Conservation (phyloP, 331 rosid genomes). For the Rosa hybrid region DNA sequence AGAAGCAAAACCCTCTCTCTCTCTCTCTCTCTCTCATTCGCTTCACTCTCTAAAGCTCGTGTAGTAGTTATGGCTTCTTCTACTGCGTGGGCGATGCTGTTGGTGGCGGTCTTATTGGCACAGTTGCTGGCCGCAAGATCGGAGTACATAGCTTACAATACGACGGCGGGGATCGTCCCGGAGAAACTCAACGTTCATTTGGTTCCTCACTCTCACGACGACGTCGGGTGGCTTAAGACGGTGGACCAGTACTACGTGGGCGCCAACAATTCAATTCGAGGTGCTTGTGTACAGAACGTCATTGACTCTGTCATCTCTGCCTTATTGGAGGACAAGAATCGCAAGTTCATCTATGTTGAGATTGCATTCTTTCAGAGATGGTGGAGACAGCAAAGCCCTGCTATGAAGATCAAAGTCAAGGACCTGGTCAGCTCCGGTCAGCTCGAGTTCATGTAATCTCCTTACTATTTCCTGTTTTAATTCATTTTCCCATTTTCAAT, state of each 20-base stretch:
- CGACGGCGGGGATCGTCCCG: conserved; percentile 19
- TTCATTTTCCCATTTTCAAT: not conserved
- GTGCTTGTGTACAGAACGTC: conserved; percentile 53
- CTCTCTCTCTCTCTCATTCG: not conserved
- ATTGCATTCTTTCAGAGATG: conserved; percentile 74
- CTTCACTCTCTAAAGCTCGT: not conserved
- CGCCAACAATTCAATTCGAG: conserved; percentile 43
- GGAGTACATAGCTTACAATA: conserved; percentile 35
- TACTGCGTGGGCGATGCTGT: not conserved
- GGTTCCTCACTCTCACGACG: conserved; percentile 46
- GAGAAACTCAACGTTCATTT: conserved; percentile 33
- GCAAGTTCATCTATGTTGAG: conserved; percentile 49
- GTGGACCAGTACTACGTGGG: conserved; percentile 46
- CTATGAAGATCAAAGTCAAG: conserved; percentile 52
- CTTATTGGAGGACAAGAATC: conserved; percentile 40
- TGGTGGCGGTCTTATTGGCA: not conserved
- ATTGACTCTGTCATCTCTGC: conserved; percentile 44
- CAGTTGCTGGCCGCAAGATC: conserved; percentile 1
- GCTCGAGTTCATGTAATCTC: conserved; percentile 35
- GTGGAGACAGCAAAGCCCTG: conserved; percentile 77
- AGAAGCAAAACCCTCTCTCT: not conserved
- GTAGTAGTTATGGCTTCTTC: not conserved
- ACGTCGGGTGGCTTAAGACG: conserved; percentile 45
- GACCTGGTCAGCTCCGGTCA: conserved; percentile 61
- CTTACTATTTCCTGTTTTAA: not conserved